Percentiles rank a stretch among this genome's conserved stretches.
These are phyloP conservation scores for Dioscorea zingiberensis DNA, from an alignment of 106 monocot species.

Conservation along the genomic window DNA sequence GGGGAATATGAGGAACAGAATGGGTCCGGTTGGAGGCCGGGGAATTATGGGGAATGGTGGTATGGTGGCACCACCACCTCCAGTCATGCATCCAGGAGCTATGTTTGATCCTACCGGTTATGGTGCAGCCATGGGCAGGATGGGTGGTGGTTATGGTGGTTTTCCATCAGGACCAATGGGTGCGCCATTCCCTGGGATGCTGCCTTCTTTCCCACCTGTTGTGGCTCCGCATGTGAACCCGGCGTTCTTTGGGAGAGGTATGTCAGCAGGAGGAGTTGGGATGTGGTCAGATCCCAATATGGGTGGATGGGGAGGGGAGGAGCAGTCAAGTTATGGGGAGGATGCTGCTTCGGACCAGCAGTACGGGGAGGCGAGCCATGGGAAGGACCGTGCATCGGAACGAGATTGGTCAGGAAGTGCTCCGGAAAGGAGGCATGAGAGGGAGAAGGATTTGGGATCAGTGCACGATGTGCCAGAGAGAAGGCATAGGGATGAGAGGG, in stretches of 20 bases:
- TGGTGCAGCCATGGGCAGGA: constrained; percentile 71
- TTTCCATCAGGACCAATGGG: constrained; percentile 63
- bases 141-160: constrained; percentile 68
- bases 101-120: constrained; percentile 89
- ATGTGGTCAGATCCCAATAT: constrained; percentile 83
- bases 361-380: constrained; percentile 68
- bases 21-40: constrained; percentile 61
- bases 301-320: constrained; percentile 77
- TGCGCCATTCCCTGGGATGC: constrained; percentile 66
- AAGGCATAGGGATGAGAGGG: constrained; percentile 58
- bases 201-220: constrained; percentile 78
- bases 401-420: constrained; percentile 47
- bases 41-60: constrained; percentile 85
- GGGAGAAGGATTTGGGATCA: constrained; percentile 54
- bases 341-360: constrained; percentile 88
- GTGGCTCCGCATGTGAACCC: constrained; percentile 88
- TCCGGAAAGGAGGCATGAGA: constrained; percentile 58
- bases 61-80: constrained; percentile 62
- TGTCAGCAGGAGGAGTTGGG: constrained; percentile 48
- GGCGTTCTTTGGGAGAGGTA: constrained; percentile 85
- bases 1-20: constrained; percentile 63
- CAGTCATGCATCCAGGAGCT: constrained; percentile 48
- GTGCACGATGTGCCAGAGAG: constrained; percentile 56
- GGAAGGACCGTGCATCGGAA: constrained; percentile 55
- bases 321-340: constrained; percentile 81